Base-by-base conservation (phyloP, 768 basidiomycete species). In the Amanita muscaria region DNA sequence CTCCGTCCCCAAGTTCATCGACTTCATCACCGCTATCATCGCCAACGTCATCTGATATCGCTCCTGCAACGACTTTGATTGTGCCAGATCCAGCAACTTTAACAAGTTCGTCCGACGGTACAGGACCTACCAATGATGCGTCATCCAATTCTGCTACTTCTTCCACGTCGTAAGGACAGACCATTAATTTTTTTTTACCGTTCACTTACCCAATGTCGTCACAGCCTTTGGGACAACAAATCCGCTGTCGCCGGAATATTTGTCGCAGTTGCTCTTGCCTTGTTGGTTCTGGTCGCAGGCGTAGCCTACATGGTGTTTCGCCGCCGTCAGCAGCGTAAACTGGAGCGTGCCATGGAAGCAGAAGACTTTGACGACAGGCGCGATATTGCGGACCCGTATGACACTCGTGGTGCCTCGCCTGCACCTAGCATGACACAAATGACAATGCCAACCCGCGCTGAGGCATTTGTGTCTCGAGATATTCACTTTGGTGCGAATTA, bases 201-300 rank as follows among this genome's bases (percentile, higher is more conserved):
- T 18, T 49, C 33, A 19, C 22, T 14, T 12, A 29, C 27, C 12
- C 27, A 12, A 12, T 6, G 6, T 6, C 12, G 12, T 29, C 12
- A 12, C 27, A 68, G 66, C n/a, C 66, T 69, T 44, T 65, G 57
- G 60, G 49, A 54, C 14, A 66, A 65, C 45, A 67, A 64, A 51
- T 59, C 53, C n/a, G 62, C 63, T 9, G 61, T 69, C 12, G 63
- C 63, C 4, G 65, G 59, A 16, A 62, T 58, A 15, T 69, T 66
- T 42, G 56, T 60, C 10, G 51, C 62, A 15, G 56, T 60, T 19
- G 46, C 59, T 38, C 47, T 69, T 40, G 48, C 64, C 21, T 33
- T 54, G 12, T 25, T 62, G 31, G 64, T 54, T 8, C 31, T 57
- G 6, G 27, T 53, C 18, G 53, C 55, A n/a, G 52, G 57, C 12